A percentile compares a stretch with the other conserved stretches of the same genome.
Evolutionary conservation across 2,329 filamentous ascomycete genomes (phyloP).

Genomic region (Colletotrichum lupini): DNA sequence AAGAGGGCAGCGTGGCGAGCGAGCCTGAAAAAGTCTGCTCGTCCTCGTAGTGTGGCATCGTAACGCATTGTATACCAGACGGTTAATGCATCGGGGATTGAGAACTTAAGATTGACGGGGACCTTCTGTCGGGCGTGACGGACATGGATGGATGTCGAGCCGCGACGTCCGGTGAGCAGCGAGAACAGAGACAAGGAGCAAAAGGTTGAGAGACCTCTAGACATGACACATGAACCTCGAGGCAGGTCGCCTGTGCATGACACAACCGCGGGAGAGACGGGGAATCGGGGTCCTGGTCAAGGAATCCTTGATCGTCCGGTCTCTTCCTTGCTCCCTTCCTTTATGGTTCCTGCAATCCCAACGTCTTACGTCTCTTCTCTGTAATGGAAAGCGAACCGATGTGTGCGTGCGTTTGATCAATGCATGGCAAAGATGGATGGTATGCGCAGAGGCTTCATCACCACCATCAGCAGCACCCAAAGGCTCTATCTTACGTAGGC

Average conservation of each 20-base stretch:
- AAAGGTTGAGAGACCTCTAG: slow-evolving; percentile 7
- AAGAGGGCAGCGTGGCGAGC: background rate
- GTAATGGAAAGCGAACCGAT: slow-evolving; percentile 22
- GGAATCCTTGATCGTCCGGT: slow-evolving; percentile 32
- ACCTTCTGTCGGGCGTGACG: background rate
- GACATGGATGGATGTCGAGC: background rate
- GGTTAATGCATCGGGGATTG: slow-evolving; percentile 16
- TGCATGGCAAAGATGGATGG: background rate
- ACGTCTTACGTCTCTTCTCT: slow-evolving; percentile 29
- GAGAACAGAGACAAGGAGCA: background rate
- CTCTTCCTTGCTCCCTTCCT: slow-evolving; percentile 8
- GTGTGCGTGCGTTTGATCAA: slow-evolving; percentile 11
- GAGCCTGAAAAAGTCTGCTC: background rate
- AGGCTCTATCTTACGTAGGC: slow-evolving; percentile 14
- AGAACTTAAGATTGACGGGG: background rate
- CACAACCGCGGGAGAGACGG: slow-evolving; percentile 12
- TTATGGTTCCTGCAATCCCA: slow-evolving; percentile 27
- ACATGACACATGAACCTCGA: slow-evolving; percentile 30
- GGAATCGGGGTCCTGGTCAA: background rate
- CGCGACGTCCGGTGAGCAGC: background rate
- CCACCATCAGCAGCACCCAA: background rate
- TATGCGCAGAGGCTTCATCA: slow-evolving; percentile 3
- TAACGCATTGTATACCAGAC: background rate
- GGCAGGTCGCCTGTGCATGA: slow-evolving; percentile 18
- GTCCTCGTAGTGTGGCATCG: background rate